Base-by-base conservation (phyloP, 805 yeast species). In the Starmerella stigmatis region DNA sequence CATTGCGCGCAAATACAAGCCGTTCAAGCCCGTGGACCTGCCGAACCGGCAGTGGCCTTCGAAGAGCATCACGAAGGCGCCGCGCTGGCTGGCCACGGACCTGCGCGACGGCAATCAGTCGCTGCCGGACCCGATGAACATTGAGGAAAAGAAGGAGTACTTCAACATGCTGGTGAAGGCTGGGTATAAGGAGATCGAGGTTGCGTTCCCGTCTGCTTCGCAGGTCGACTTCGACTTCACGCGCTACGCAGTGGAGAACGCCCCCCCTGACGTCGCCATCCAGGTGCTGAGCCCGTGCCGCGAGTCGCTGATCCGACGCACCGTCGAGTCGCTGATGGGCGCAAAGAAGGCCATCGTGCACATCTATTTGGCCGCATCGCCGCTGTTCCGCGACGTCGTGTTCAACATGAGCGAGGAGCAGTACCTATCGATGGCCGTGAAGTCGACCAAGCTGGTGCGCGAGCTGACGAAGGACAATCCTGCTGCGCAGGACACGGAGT, bases 31-130 rank as follows among this genome's bases (percentile, higher is more conserved):
- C 1, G 60, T 79, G 22, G 58, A 75, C 35, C 64, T 83, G 50
- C 75, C 79, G 3, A 68, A 76, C 49, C 72, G 92, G 46, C 71
- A 72, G 50, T 82, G 94, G 94, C 94, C 94, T 1, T 58, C 69
- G 29, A 70, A 70, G 47, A 63, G 71, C 13, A 60, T 83, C 46
- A 67, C 66, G 41, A 73, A 73, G 59, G 74, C 86, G 3, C 94
- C 94, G 17, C 68, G 92, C 54, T 82, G 92, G 92, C 67, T 83
- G 38, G 78, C 88, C 17, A 82, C 94, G 3, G 94, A 83, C 58
- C 69, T 82, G 50, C 73, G 94, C 57, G 94, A 82, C 59, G 94
- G 94, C 26, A 82, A 82, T 63, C 92, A 82, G 65, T 78, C 88
- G 5, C 70, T 82, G 54, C 89, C 92, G 0, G 92, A 82, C 59